Percentiles rank a stretch among this genome's conserved stretches.
Evolutionary conservation across 805 yeast species (phyloP).

Genomic region (Sugiyamaella mastotermitis): DNA sequence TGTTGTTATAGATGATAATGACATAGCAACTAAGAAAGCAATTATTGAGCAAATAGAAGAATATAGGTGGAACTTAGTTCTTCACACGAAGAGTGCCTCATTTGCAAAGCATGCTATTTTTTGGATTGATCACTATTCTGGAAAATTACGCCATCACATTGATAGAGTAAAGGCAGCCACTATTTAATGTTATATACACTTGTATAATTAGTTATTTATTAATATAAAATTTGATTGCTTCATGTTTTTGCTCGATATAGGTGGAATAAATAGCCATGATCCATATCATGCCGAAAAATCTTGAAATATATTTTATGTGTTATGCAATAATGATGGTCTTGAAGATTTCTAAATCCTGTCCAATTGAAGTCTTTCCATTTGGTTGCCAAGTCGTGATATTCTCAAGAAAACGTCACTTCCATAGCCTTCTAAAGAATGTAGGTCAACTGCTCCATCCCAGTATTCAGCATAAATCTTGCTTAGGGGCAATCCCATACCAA

Average conservation of each 20-base stretch:
- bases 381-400: slow-evolving; percentile 69
- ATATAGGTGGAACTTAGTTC: slow-evolving; percentile 22
- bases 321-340: too few relatives aligned
- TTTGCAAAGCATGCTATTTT: slow-evolving; percentile 24
- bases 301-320: too few relatives aligned
- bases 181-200: not conserved
- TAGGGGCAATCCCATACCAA: slow-evolving; percentile 90
- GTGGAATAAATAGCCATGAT: too few relatives aligned
- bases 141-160: slow-evolving; percentile 13
- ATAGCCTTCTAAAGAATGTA: slow-evolving; percentile 81
- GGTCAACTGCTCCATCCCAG: slow-evolving; percentile 87
- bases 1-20: slow-evolving; percentile 2
- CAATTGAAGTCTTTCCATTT: slow-evolving; percentile 55
- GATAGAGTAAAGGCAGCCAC: slow-evolving; percentile 1
- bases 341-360: slow-evolving; percentile 65
- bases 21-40: not conserved
- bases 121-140: slow-evolving; percentile 24
- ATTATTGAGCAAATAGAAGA: slow-evolving; percentile 16
- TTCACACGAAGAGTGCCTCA: slow-evolving; percentile 23
- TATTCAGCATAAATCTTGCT: slow-evolving; percentile 90
- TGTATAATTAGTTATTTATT: slow-evolving; percentile 1
- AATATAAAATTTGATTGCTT: too few relatives aligned
- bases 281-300: too few relatives aligned
- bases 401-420: slow-evolving; percentile 86
- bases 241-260: too few relatives aligned